Evolutionary conservation across 176 grass and related monocot species (phyloP), one percentile per base, ranked within the genome.

Genomic region (Rhynchospora tenuis): DNA sequence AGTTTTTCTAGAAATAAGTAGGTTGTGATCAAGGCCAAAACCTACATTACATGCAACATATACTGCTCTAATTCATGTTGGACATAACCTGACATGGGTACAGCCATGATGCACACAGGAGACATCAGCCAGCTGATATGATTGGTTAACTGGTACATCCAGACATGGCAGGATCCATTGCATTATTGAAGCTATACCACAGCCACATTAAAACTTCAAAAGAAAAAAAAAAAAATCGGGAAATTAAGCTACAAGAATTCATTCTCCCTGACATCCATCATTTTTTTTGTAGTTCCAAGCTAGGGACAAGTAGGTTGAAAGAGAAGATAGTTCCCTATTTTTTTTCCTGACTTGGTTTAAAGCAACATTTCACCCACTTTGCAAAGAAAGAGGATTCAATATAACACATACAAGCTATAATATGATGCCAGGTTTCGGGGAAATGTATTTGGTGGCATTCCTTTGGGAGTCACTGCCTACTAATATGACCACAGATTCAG

Each of bases 261-360:
- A 48, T 73, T 48, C 43, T 48, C 70, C 70, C 29, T 73, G n/a
- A 26, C 44, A 50, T 42, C 70, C 19, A 73, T 50, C 20, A 51
- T 46, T 73, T 73, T 73, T 73, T 7, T 68, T 38, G n/a, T 50
- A 73, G 16, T 50, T 73, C 70, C 70, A 28, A 33, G 63, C 62
- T 16, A 65, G 27, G 62, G 12, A 73, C 43, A 51, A 48, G 20
- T 20, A 73, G 44, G 70, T 73, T 73, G 70, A 45, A 73, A 46
- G 70, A 73, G 44, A 73, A 50, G 44, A 73, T 22, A 6, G 20
- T 51, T 13, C 70, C 43, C 50, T 9, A 13, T 24, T 26, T 10
- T 50, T 14, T 22, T 38, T 73, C 43, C 45, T 24, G 24, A 73
- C 23, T 13, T 42, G 27, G 16, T 29, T 54, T 55, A 22, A 9